phyloP scores from a whole-genome alignment of 371 early-diverging fungal genomes.

The Lichtheimia hyalospora region DNA sequence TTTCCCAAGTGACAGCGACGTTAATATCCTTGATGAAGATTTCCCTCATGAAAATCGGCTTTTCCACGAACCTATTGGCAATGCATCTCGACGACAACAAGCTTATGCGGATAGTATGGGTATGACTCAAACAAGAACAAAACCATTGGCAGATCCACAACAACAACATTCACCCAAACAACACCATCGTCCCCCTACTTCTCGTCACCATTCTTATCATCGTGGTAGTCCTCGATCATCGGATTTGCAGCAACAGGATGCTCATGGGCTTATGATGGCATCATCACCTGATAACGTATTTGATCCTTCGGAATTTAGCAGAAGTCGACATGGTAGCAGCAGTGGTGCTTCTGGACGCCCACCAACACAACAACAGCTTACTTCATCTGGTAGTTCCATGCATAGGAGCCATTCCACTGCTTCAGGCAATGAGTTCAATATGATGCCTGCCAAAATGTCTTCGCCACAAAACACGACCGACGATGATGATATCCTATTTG shows the following conservation, averaged over 20 bases:
- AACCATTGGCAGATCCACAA: neutral
- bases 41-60: slow-evolving; percentile 31
- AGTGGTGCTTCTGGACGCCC: neutral
- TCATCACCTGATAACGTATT: slow-evolving; percentile 3
- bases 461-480: slow-evolving; percentile 3
- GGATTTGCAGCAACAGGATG: neutral
- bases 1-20: slow-evolving; percentile 23
- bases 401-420: slow-evolving; percentile 17
- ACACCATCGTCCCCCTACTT: neutral
- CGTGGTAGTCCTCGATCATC: neutral
- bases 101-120: neutral
- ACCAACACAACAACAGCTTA: neutral
- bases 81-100: neutral
- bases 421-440: slow-evolving; percentile 2
- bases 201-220: neutral
- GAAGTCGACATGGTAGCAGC: slow-evolving; percentile 9
- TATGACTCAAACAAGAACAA: slow-evolving; percentile 1
- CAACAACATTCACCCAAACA: slow-evolving; percentile 2
- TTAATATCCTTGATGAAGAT: slow-evolving; percentile 38
- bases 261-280: slow-evolving; percentile 4
- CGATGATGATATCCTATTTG: slow-evolving; percentile 17
- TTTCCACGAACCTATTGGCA: neutral
- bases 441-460: slow-evolving; percentile 1
- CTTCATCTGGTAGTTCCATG: slow-evolving; percentile 7
- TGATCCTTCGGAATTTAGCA: slow-evolving; percentile 6